Base-by-base conservation (phyloP, 306 rosid species). In the Prunus salicina region DNA sequence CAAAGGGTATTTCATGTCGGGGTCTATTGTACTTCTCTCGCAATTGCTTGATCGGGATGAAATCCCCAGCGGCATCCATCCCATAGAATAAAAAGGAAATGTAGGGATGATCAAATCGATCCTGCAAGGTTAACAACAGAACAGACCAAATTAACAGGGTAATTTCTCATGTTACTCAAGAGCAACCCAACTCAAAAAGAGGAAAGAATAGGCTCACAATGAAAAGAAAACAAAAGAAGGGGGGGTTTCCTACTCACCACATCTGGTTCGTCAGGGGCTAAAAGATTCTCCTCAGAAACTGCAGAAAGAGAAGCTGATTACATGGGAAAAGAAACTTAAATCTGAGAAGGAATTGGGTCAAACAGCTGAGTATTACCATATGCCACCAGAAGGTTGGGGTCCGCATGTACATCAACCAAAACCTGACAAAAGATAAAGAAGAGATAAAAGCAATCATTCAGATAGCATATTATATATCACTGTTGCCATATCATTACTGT, bases 221-320 rank as follows among this genome's bases (percentile, higher is more conserved):
- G 4, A 14, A 28, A 51, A 0, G 5, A 69, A 51, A 19, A 10
- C 15, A 57, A 41, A 41, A 34, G 8, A 0, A 41, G 12, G 12
- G 60, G n/a, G 69, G 46, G 60, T 46, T 41, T 56, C 51, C 62
- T 50, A 65, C 83, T 84, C 69, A 94, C 97, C 88, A 3, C 80
- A 79, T 92, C 96, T 70, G 95, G 92, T 80, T 83, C 65, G 24
- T 90, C 93, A 51, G 88, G 89, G 67, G 56, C 76, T 64, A 89
- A 69, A 19, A 94, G 88, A 89, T 92, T 94, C 72, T 94, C 98
- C 86, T 92, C 98, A 7, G 98, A 68, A 85, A 94, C 98, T 94
- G 93, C 82, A 78, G 77, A 32, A 74, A 46, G 80, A 67, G 24
- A 58, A 7, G 65, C 38, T 22, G 41, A 61, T 61, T 25, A 2